Percentiles rank a stretch among this genome's conserved stretches.
Evolutionary conservation across 2,329 filamentous ascomycete genomes (phyloP).

Genomic region (Pezicula neosporulosa): DNA sequence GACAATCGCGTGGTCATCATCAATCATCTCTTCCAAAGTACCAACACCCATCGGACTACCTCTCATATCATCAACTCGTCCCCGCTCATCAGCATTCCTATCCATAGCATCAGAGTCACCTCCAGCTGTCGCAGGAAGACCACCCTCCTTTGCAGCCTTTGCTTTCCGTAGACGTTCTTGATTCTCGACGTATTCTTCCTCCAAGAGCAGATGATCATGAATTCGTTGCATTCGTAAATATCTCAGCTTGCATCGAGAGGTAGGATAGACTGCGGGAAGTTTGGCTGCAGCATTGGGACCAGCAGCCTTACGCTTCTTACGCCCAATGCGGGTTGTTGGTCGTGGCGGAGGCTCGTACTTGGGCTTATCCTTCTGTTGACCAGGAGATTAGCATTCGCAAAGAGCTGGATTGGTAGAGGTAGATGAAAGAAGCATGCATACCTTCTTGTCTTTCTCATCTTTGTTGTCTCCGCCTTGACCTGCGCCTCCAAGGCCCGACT

Average conservation of each 20-base stretch:
- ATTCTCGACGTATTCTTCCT: slow-evolving; percentile 99
- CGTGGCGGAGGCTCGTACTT: slow-evolving; percentile 99
- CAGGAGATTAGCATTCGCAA: slow-evolving; percentile 13
- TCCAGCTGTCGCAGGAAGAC: slow-evolving; percentile 51
- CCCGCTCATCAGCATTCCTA: slow-evolving; percentile 89
- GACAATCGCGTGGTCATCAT: slow-evolving; percentile 98
- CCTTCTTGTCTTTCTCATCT: slow-evolving; percentile 94
- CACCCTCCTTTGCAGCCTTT: slow-evolving; percentile 73
- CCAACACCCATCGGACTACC: slow-evolving; percentile 98
- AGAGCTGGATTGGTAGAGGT: not conserved
- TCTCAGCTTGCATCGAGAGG: slow-evolving; percentile 93
- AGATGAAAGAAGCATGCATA: slow-evolving; percentile 33
- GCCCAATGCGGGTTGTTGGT: slow-evolving; percentile 92
- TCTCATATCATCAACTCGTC: slow-evolving; percentile 95
- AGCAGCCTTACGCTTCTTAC: slow-evolving; percentile 96
- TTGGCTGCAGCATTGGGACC: slow-evolving; percentile 94
- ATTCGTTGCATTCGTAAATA: slow-evolving; percentile 98
- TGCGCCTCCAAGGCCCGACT: slow-evolving; percentile 28
- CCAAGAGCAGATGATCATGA: slow-evolving; percentile 92
- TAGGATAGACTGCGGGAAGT: slow-evolving; percentile 90
- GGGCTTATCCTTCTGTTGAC: slow-evolving; percentile 89
- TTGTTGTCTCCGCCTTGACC: slow-evolving; percentile 71
- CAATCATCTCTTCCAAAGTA: slow-evolving; percentile 96
- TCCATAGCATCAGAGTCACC: slow-evolving; percentile 74
- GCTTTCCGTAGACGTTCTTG: slow-evolving; percentile 94